Evolutionary conservation across 2,329 filamentous ascomycete genomes (phyloP), one percentile per base, ranked within the genome.

Genomic region (Curvularia eragrostidis): DNA sequence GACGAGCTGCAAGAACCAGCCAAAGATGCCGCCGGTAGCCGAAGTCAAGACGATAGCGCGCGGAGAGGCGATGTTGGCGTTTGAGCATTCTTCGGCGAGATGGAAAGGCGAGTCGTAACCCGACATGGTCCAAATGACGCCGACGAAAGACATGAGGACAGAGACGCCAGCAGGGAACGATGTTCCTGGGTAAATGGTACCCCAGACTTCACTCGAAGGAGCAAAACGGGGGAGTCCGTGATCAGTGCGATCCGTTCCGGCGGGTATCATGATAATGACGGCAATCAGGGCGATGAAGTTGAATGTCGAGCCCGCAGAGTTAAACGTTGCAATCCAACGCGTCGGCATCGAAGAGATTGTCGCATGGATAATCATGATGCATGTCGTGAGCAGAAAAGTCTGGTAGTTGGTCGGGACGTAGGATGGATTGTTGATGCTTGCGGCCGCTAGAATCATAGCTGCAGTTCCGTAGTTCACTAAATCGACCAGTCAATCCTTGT

Each of bases 71-170:
- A 91, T 77, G 64, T 85, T 87, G 26, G 89, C 89, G 65, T 91
- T 91, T 58, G 86, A 87, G 75, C 89, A 91, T 74, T 92, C 89
- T 70, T 92, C 89, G 3, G 86, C 84, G n/a, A 91, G 76, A 75
- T 91, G 89, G 73, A 91, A 91, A 0, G 88, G 85, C 0, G 83
- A 83, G 73, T 90, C 88, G 70, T 89, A 90, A 39, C 87, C 87
- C 81, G 83, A 71, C 80, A 87, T 88, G 5, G 87, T 89, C 87
- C 87, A 89, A 61, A 90, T 89, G 32, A 89, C 87, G 26, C 84
- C 83, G 42, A 90, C 83, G 71, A 91, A 92, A 21, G 83, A 86
- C 88, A 91, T 91, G 24, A 91, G 79, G 0, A 91, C 82, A 0
- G 87, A 84, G 19, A 91, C 79, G 18, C 89, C 89, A 52, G 87